These are phyloP conservation scores for Nematocida sp. DNA, from an alignment of 371 early-diverging fungal species.

Conservation along the genomic window DNA sequence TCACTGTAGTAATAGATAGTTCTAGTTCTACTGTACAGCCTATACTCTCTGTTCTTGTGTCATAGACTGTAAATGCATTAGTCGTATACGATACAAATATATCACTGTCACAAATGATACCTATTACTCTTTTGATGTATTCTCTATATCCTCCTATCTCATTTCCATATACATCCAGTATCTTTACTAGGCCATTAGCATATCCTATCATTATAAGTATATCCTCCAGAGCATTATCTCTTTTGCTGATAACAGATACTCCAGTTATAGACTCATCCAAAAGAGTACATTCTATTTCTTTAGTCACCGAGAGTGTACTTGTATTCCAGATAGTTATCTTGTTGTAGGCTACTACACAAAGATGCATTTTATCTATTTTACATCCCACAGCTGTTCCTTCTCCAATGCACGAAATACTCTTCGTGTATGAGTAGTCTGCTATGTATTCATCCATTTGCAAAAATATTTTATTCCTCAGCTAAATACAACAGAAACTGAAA, in stretches of 20 bases:
- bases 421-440: conserved; percentile 17
- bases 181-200: conserved; percentile 15
- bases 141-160: conserved; percentile 31
- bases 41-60: conserved; percentile 19
- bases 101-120: background rate
- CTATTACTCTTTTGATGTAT: conserved; percentile 18
- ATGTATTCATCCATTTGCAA: conserved; percentile 42
- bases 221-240: background rate
- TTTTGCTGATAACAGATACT: background rate
- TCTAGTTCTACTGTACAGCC: background rate
- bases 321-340: conserved; percentile 18
- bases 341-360: conserved; percentile 22
- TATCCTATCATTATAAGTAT: conserved; percentile 3
- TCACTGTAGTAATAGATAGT: background rate
- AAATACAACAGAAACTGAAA: too few relatives aligned
- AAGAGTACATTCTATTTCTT: background rate
- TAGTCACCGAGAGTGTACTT: conserved; percentile 13
- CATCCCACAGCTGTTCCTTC: conserved; percentile 21
- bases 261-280: background rate
- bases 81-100: conserved; percentile 4
- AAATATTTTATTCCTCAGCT: conserved; percentile 36
- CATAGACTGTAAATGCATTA: conserved; percentile 5
- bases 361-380: background rate
- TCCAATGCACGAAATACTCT: conserved; percentile 25
- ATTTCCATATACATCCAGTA: background rate